Evolutionary conservation across 192 early-diverging fungal species (phyloP), one percentile per base, ranked within the genome.

Genomic region (Coemansia sp.): DNA sequence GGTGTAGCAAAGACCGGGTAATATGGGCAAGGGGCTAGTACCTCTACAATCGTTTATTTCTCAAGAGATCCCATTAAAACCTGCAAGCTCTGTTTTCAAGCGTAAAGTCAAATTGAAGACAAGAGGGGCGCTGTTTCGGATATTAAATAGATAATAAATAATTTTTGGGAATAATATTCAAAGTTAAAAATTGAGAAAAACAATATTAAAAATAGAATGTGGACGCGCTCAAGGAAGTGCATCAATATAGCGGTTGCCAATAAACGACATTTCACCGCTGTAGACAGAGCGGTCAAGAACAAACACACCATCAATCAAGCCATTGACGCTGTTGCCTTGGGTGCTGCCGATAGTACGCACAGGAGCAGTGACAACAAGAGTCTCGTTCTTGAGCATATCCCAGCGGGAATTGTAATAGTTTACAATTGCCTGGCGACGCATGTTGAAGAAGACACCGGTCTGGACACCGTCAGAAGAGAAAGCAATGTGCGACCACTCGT

Each of bases 391-490:
- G 31, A 78, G 70, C 60, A 54, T 51, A 53, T 78, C 70, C 76
- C 76, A 78, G 32, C 76, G 61, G 3, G 66, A 39, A 33, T 78
- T 78, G 60, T 64, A 73, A 42, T 78, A 78, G 39, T 78, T 42
- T 59, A 78, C 67, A 22, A 69, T 66, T 9, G 76, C 66, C 50
- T 36, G 39, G 20, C 67, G 58, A 21, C 67, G 59, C 76, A 72
- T 68, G 51, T 78, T 78, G 63, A 55, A 72, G 67, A 78, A 78
- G 32, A 78, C 69, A 14, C 60, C 58, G 10, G 76, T 78, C 63
- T 73, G 71, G 39, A 21, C 54, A 20, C 51, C 54, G 24, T 73
- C 67, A 11, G 70, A 70, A 58, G 70, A 78, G 52, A 78, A 78
- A 19, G 63, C 70, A 63, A 70, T 72, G 54, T 78, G 76, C 66